phyloP scores from a whole-genome alignment of 2,329 filamentous ascomycete species.

The Ciborinia camelliae region DNA sequence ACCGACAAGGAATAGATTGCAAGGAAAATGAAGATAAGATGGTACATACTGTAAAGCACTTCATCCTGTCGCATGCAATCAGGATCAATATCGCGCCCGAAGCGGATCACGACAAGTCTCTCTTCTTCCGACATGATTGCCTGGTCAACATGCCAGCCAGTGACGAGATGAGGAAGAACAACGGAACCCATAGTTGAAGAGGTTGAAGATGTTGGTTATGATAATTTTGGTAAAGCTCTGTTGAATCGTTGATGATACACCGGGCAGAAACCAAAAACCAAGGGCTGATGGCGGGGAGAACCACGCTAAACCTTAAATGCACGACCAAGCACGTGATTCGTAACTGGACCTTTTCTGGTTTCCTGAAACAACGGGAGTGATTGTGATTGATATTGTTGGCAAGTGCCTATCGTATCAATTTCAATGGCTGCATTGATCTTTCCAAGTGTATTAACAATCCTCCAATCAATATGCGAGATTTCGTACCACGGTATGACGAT shows the following conservation, averaged over 20 bases:
- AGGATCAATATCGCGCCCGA: constrained; percentile 80
- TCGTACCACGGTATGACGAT: not conserved
- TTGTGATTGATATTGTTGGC: not conserved
- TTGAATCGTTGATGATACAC: not conserved
- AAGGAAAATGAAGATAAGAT: not conserved
- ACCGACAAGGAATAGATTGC: not conserved
- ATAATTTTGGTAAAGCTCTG: not conserved
- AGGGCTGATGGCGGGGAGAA: not conserved
- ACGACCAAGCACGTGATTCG: not conserved
- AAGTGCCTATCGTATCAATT: not conserved
- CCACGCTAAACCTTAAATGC: not conserved
- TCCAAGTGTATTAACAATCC: not conserved
- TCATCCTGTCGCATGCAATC: constrained; percentile 86
- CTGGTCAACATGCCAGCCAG: constrained; percentile 98
- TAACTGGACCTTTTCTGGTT: too few relatives aligned
- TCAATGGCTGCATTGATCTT: not conserved
- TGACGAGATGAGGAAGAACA: constrained; percentile 83
- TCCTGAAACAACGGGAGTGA: too few relatives aligned
- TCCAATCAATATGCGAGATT: not conserved
- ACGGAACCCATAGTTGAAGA: constrained; percentile 61
- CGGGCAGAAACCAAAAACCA: not conserved
- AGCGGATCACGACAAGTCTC: constrained; percentile 87
- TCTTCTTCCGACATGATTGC: constrained; percentile 88
- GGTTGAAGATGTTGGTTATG: not conserved
- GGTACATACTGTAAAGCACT: constrained; percentile 69